A percentile compares a stretch with the other conserved stretches of the same genome.
phyloP scores from a whole-genome alignment of 192 early-diverging fungal genomes.

The Coemansia sp. region DNA sequence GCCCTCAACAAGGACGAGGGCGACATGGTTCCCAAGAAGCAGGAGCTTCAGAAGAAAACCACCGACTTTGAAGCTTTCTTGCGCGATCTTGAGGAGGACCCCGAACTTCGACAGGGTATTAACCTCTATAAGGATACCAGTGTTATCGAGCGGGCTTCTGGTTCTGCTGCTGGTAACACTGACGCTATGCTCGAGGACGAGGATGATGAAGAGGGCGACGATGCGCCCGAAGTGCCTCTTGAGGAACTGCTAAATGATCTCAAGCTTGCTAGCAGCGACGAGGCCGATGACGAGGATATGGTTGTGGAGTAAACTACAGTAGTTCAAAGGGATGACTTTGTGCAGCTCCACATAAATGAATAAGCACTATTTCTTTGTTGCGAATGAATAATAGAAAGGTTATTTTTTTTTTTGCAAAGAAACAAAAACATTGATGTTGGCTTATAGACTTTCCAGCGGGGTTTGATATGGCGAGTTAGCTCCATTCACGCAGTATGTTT shows the following conservation, averaged over 20 bases:
- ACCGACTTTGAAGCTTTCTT: slow-evolving; percentile 94
- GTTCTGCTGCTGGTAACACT: slow-evolving; percentile 4
- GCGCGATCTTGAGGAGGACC: slow-evolving; percentile 98
- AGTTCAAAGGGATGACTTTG: too few species aligned
- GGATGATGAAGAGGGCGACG: slow-evolving; percentile 71
- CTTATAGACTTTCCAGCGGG: too few species aligned
- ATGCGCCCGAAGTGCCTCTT: slow-evolving; percentile 90
- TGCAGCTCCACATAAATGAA: background rate
- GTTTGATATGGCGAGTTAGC: too few species aligned
- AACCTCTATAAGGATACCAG: slow-evolving; percentile 81
- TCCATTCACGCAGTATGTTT: too few species aligned
- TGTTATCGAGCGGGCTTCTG: slow-evolving; percentile 1
- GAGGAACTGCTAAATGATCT: slow-evolving; percentile 95
- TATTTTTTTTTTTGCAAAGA: too few species aligned
- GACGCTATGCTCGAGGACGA: slow-evolving; percentile 35
- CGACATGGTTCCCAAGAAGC: slow-evolving; percentile 73
- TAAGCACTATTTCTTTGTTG: background rate
- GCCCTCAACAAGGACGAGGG: slow-evolving; percentile 86
- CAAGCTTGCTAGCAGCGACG: slow-evolving; percentile 64
- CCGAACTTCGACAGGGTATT: slow-evolving; percentile 89
- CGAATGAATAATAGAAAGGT: too few species aligned
- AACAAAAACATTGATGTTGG: too few species aligned
- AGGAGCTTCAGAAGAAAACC: slow-evolving; percentile 75
- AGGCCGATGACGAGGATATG: slow-evolving; percentile 44
- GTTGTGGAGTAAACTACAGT: slow-evolving; percentile 4